Conservation (phyloP, 2,329 filamentous ascomycete genomes). For the Pseudodiploospora longispora region DNA sequence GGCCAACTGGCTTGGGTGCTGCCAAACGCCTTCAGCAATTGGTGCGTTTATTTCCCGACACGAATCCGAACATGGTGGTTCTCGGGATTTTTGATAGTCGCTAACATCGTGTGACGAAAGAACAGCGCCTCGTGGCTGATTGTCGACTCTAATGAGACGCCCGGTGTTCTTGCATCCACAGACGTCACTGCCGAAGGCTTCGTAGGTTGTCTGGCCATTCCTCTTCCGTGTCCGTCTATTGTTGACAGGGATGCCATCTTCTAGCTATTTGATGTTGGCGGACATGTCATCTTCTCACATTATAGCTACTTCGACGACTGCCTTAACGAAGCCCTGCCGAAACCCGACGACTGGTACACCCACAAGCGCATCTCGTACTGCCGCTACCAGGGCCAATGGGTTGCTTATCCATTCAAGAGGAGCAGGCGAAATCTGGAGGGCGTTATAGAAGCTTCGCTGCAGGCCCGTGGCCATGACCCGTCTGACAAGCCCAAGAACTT, state of each 20-base stretch:
- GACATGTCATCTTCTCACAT: conserved; percentile 92
- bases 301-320: conserved; percentile 99
- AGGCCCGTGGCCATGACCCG: conserved; percentile 65
- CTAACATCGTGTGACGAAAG: background rate
- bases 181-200: background rate
- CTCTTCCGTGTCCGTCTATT: background rate
- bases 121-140: background rate
- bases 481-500: conserved; percentile 84
- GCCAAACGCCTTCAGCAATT: background rate
- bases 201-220: background rate
- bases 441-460: conserved; percentile 80
- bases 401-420: conserved; percentile 93
- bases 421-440: conserved; percentile 44
- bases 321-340: conserved; percentile 83
- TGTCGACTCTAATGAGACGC: background rate
- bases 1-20: background rate
- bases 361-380: conserved; percentile 94
- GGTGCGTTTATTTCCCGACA: background rate
- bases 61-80: background rate
- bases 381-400: conserved; percentile 82
- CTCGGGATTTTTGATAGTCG: background rate
- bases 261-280: conserved; percentile 87
- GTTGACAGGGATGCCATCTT: background rate
- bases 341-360: conserved; percentile 80
- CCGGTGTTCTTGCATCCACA: conserved; percentile 1